Evolutionary conservation across 2,329 filamentous ascomycete genomes (phyloP), one percentile per base, ranked within the genome.

Genomic region (Beauveria bassiana): DNA sequence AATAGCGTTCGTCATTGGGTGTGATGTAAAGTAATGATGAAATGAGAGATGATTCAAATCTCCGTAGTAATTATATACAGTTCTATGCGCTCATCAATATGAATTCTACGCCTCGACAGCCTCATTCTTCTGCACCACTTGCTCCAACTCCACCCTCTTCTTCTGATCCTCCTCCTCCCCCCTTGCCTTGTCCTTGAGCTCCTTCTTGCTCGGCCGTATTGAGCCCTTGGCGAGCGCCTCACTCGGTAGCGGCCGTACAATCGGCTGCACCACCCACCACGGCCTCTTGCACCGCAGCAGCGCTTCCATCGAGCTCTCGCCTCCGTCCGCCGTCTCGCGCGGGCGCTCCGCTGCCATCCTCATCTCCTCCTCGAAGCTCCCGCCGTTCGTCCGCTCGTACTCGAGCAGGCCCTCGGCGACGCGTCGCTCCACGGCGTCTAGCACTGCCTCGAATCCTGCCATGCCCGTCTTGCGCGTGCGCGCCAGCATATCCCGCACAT

Each of bases 261-360:
- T 90, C 4, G 93, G 88, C 76, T 98, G 93, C 58, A 87, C 91
- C 4, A 96, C 82, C 91, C 91, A 97, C 84, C 87, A 97, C 1
- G 93, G 93, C 65, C 91, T 78, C 71, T 86, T 88, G 70, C 91
- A 96, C 63, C 84, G 79, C 61, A 82, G 84, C 28, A 95, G 86
- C 1, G 89, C 86, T 9, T 83, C 86, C 20, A 85, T 75, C 5
- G 87, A 89, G 71, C 82, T 87, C 69, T 86, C 80, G 10, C 40
- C 58, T 4, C 20, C 49, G 0, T 75, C 74, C 52, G 81, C 79
- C 1, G 71, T 73, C 3, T 77, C 73, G 3, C 71, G 70, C 1
- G 68, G 71, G 1, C 69, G 67, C 10, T 66, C 67, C 10, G 66
- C 63, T 2, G 70, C 63, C 56, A 60, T 63, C 10, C 63, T 63